phyloP scores from a whole-genome alignment of 164 flowering plant species.

The Hamamelis virginiana region DNA sequence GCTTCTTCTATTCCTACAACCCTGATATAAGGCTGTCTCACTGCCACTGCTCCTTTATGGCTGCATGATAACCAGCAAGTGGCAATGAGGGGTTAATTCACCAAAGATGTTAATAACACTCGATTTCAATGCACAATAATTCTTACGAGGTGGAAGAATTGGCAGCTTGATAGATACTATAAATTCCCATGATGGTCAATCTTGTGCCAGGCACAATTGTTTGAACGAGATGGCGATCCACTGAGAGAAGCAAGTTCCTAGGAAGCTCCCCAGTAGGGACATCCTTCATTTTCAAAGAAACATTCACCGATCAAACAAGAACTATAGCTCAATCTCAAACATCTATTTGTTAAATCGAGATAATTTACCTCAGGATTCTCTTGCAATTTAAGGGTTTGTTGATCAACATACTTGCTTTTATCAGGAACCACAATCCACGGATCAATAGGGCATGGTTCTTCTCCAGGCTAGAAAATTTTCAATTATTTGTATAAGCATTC shows the following conservation, averaged over 20 bases:
- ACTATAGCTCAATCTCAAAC: not conserved
- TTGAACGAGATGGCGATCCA: conserved; percentile 96
- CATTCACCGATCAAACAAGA: not conserved
- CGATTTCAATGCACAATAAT: not conserved
- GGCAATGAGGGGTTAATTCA: not conserved
- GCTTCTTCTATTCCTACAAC: conserved; percentile 92
- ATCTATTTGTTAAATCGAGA: not conserved
- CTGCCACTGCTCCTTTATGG: conserved; percentile 95
- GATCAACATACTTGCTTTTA: conserved; percentile 96
- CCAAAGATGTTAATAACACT: not conserved
- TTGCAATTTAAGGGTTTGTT: conserved; percentile 92
- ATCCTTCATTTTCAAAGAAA: conserved; percentile 53
- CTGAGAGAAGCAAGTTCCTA: conserved; percentile 87
- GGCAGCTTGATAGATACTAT: conserved; percentile 87
- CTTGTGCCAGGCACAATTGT: conserved; percentile 95
- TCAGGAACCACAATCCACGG: conserved; percentile 98
- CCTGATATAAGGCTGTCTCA: conserved; percentile 96
- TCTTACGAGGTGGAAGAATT: conserved; percentile 76
- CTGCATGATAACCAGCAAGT: conserved; percentile 37
- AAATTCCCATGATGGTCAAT: conserved; percentile 92
- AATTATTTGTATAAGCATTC: not conserved
- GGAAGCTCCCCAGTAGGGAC: conserved; percentile 99
- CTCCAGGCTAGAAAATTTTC: conserved; percentile 55
- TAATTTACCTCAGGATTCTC: conserved; percentile 91
- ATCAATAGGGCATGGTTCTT: conserved; percentile 92